Evolutionary conservation across 306 rosid species (phyloP).

Genomic region (Cucurbita ficifolia): DNA sequence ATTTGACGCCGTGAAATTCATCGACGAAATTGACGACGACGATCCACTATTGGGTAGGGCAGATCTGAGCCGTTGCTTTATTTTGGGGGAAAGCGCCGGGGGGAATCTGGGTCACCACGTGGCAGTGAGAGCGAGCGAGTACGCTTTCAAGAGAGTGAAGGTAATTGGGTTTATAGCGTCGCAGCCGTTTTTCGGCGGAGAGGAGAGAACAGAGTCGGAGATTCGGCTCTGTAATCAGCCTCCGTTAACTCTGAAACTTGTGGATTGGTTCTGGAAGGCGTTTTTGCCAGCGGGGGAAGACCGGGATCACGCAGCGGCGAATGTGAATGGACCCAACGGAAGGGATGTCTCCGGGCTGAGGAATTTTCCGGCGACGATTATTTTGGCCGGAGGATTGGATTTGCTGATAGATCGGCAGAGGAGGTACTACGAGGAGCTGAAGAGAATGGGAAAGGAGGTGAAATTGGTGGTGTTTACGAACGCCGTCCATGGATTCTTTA

Average conservation of each 20-base stretch:
- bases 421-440: slow-evolving; percentile 12
- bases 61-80: slow-evolving; percentile 5
- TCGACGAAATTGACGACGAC: background rate
- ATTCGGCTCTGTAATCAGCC: background rate
- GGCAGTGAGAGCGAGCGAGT: background rate
- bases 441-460: slow-evolving; percentile 12
- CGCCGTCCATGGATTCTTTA: slow-evolving; percentile 11
- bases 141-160: background rate
- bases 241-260: background rate
- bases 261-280: slow-evolving; percentile 17
- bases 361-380: slow-evolving; percentile 11
- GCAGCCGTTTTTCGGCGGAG: slow-evolving; percentile 23
- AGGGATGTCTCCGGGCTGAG: slow-evolving; percentile 4
- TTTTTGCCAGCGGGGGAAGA: slow-evolving; percentile 15
- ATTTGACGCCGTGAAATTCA: slow-evolving; percentile 13
- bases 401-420: slow-evolving; percentile 14
- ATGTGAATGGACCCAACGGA: slow-evolving; percentile 12
- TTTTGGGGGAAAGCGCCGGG: slow-evolving; percentile 22
- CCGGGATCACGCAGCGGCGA: slow-evolving; percentile 11
- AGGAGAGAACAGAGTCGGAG: slow-evolving; percentile 20
- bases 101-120: slow-evolving; percentile 24
- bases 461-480: slow-evolving; percentile 10
- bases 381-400: slow-evolving; percentile 15
- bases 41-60: background rate
- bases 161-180: slow-evolving; percentile 8